phyloP scores from a whole-genome alignment of 108 stramenopile genomes.

The Cylindrotheca fusiformis region DNA sequence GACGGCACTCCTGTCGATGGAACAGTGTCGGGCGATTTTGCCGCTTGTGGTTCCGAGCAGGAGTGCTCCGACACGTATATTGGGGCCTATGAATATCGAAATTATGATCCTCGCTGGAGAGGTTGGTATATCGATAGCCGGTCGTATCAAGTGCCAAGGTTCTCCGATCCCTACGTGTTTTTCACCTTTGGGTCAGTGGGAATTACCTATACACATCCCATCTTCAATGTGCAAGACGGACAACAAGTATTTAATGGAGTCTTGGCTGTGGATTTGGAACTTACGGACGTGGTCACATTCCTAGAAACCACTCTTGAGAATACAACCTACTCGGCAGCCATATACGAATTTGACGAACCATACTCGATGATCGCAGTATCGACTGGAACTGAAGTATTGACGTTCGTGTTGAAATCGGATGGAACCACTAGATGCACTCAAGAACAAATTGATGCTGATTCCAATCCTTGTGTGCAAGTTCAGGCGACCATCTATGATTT shows the following conservation, averaged over 20 bases:
- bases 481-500: constrained; percentile 18
- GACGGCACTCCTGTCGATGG: constrained; percentile 20
- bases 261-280: constrained; percentile 33
- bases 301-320: constrained; percentile 22
- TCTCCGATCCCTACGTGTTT: constrained; percentile 39
- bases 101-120: constrained; percentile 45
- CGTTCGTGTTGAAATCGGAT: constrained; percentile 17
- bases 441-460: background rate
- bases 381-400: constrained; percentile 27
- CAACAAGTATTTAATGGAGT: constrained; percentile 42
- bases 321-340: constrained; percentile 13
- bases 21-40: constrained; percentile 7
- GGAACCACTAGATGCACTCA: constrained; percentile 12
- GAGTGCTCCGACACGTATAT: constrained; percentile 33
- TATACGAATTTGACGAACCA: constrained; percentile 36
- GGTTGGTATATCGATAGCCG: constrained; percentile 39
- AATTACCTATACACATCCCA: constrained; percentile 32
- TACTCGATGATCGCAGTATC: constrained; percentile 40
- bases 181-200: constrained; percentile 21
- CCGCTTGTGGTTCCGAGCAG: constrained; percentile 12
- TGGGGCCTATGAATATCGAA: constrained; percentile 23
- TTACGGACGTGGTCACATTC: constrained; percentile 21
- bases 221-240: constrained; percentile 28
- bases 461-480: constrained; percentile 24
- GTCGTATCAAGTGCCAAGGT: constrained; percentile 27